A percentile compares a stretch with the other conserved stretches of the same genome.
Evolutionary conservation across 768 basidiomycete species (phyloP).

Genomic region (Collybiopsis luxurians): DNA sequence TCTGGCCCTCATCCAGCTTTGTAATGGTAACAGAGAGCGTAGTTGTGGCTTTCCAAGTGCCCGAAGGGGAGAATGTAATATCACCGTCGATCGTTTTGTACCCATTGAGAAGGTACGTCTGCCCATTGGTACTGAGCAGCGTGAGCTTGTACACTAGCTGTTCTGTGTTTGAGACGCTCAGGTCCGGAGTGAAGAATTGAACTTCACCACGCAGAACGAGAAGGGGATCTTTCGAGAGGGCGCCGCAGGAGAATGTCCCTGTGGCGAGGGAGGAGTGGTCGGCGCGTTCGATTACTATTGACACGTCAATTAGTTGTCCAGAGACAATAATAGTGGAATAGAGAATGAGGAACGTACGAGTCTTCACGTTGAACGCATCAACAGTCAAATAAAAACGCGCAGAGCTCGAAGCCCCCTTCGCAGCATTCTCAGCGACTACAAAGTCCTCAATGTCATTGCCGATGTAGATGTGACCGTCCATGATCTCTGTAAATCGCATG

Average conservation of each 20-base stretch:
- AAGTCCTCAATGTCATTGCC: slow-evolving; percentile 15
- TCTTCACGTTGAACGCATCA: slow-evolving; percentile 7
- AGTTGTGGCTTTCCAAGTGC: slow-evolving; percentile 15
- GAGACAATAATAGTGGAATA: neutral
- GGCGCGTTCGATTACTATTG: slow-evolving; percentile 8
- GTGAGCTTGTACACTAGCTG: slow-evolving; percentile 14
- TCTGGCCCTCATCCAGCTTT: neutral
- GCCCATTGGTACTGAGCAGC: slow-evolving; percentile 12
- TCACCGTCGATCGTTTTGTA: slow-evolving; percentile 13
- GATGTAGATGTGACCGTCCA: slow-evolving; percentile 14
- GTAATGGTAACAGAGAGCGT: slow-evolving; percentile 15
- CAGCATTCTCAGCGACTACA: slow-evolving; percentile 11
- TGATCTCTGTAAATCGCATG: slow-evolving; percentile 16
- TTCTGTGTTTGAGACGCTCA: slow-evolving; percentile 8
- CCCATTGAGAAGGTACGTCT: slow-evolving; percentile 12
- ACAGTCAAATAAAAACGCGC: slow-evolving; percentile 13
- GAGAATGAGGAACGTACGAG: neutral
- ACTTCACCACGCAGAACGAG: slow-evolving; percentile 12
- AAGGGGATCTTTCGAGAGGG: slow-evolving; percentile 12
- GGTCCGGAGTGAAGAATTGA: slow-evolving; percentile 14
- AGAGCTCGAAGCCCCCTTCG: slow-evolving; percentile 11
- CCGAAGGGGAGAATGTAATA: slow-evolving; percentile 8
- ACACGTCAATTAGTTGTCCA: neutral
- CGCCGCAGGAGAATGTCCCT: slow-evolving; percentile 15
- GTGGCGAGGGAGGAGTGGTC: slow-evolving; percentile 12